Conservation (phyloP, 2,329 filamentous ascomycete species). For the Zarea fungicola region DNA sequence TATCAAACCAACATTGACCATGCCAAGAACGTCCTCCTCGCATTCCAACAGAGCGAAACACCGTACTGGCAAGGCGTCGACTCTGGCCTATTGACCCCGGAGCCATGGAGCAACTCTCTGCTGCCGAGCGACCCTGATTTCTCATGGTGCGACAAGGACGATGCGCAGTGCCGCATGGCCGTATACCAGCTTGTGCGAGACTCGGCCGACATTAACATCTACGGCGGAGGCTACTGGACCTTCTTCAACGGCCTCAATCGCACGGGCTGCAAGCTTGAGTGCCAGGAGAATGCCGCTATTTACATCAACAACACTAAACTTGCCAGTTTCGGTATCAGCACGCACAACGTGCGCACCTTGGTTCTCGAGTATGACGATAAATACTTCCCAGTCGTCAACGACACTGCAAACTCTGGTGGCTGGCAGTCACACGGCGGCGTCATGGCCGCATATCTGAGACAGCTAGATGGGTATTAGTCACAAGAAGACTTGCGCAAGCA, state of each 20-base stretch:
- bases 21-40: slow-evolving; percentile 38
- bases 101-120: slow-evolving; percentile 29
- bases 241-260: slow-evolving; percentile 21
- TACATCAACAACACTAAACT: slow-evolving; percentile 16
- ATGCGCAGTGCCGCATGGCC: slow-evolving; percentile 17
- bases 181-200: slow-evolving; percentile 16
- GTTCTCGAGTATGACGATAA: slow-evolving; percentile 23
- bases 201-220: slow-evolving; percentile 16
- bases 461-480: too few relatives aligned
- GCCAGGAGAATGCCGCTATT: slow-evolving; percentile 18
- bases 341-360: slow-evolving; percentile 24
- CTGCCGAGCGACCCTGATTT: slow-evolving; percentile 23
- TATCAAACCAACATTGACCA: slow-evolving; percentile 49
- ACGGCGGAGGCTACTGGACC: slow-evolving; percentile 23
- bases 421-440: slow-evolving; percentile 24
- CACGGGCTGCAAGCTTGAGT: slow-evolving; percentile 14
- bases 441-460: slow-evolving; percentile 25
- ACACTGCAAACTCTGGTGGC: slow-evolving; percentile 21
- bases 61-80: slow-evolving; percentile 35
- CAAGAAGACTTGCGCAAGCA: too few relatives aligned
- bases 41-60: slow-evolving; percentile 41
- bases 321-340: slow-evolving; percentile 25
- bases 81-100: slow-evolving; percentile 30
- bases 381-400: slow-evolving; percentile 14
- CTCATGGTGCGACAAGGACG: slow-evolving; percentile 23